Percentiles rank a stretch among this genome's conserved stretches.
phyloP scores from a whole-genome alignment of 495 filamentous ascomycete species.

The Astrocystis sublimbata region DNA sequence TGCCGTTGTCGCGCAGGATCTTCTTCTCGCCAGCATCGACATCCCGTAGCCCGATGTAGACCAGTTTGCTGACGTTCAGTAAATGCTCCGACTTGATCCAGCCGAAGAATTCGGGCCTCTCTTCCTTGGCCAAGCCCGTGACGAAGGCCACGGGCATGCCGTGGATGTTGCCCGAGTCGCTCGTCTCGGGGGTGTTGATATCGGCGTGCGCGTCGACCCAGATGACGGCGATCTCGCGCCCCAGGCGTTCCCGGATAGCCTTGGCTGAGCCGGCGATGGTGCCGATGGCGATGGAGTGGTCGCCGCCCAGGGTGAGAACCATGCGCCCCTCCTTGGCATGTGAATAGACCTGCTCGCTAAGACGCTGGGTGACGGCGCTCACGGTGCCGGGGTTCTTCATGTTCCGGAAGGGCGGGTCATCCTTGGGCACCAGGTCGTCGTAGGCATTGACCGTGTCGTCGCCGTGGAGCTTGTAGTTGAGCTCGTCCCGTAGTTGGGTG shows the following conservation, averaged over 20 bases:
- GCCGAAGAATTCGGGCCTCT: conserved; percentile 75
- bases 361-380: conserved; percentile 77
- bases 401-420: conserved; percentile 75
- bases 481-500: conserved; percentile 75
- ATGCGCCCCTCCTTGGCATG: conserved; percentile 84
- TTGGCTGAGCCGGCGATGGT: conserved; percentile 81
- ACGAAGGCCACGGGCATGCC: conserved; percentile 97
- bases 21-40: conserved; percentile 91
- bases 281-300: conserved; percentile 96
- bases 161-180: conserved; percentile 90
- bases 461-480: conserved; percentile 84
- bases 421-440: conserved; percentile 67
- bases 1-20: conserved; percentile 80
- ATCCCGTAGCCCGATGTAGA: conserved; percentile 95
- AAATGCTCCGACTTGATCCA: conserved; percentile 69
- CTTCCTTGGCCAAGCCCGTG: conserved; percentile 76
- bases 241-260: conserved; percentile 79
- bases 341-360: conserved; percentile 82
- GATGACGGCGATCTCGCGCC: conserved; percentile 84
- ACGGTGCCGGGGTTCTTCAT: conserved; percentile 95
- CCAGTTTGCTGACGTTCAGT: conserved; percentile 76
- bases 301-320: conserved; percentile 90
- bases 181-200: conserved; percentile 94
- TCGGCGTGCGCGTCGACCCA: conserved; percentile 99
- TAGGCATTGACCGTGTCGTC: conserved; percentile 85